Evolutionary conservation across 345 rosid species (phyloP).

Genomic region (Aethionema arabicum): DNA sequence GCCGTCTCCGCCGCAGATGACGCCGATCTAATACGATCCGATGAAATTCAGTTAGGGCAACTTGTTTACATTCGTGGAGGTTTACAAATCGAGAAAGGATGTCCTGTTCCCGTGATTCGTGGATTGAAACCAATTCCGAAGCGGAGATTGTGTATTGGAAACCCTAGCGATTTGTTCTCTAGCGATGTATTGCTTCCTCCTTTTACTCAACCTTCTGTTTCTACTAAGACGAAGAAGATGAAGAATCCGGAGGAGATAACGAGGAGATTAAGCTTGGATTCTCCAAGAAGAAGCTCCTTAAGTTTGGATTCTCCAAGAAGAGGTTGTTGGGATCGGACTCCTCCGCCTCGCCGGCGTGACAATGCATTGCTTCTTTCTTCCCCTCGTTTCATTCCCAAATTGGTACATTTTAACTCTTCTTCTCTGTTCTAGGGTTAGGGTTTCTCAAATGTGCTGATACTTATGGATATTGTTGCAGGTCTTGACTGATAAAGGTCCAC

Average conservation of each 20-base stretch:
- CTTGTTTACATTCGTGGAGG: constrained; percentile 46
- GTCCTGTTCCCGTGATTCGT: constrained; percentile 48
- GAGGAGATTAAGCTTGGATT: constrained; percentile 54
- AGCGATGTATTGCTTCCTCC: constrained; percentile 35
- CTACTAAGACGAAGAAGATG: constrained; percentile 12
- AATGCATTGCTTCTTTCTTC: constrained; percentile 25
- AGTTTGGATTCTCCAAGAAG: constrained; percentile 46
- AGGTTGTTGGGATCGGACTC: constrained; percentile 45
- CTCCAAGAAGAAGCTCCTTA: too few species aligned
- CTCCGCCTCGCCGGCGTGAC: constrained; percentile 34
- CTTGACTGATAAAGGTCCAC: constrained; percentile 30
- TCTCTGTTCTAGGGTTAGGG: constrained; percentile 9
- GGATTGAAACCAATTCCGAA: constrained; percentile 48
- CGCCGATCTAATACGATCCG: constrained; percentile 46
- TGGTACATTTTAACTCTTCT: neutral
- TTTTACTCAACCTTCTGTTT: constrained; percentile 21
- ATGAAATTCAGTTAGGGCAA: constrained; percentile 52
- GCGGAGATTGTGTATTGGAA: constrained; percentile 47
- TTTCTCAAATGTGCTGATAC: constrained; percentile 17
- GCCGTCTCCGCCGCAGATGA: constrained; percentile 41
- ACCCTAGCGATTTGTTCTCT: constrained; percentile 47
- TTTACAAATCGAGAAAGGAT: constrained; percentile 40
- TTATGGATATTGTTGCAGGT: constrained; percentile 27
- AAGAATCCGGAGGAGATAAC: constrained; percentile 23
- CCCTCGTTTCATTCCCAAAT: constrained; percentile 31